These are phyloP conservation scores for Pezicula rhizophila DNA, from an alignment of 2,329 filamentous ascomycete genomes.

Conservation along the genomic window DNA sequence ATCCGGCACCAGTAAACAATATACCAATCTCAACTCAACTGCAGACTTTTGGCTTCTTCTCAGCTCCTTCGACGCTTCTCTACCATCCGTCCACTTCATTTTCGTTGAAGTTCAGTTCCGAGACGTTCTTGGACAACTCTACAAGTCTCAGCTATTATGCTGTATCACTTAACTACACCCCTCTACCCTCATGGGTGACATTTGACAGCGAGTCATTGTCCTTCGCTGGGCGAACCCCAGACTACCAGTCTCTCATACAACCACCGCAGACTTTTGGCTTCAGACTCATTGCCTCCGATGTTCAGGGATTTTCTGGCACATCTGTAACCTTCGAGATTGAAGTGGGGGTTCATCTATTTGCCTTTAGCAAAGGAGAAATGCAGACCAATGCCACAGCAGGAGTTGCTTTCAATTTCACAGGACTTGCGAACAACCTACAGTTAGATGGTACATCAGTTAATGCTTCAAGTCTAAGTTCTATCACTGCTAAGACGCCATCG, in stretches of 20 bases:
- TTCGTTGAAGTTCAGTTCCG: conserved; percentile 43
- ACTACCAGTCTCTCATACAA: conserved; percentile 54
- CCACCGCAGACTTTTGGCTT: conserved; percentile 69
- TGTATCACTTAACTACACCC: conserved; percentile 69
- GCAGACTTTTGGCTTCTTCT: conserved; percentile 49
- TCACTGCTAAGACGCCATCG: conserved; percentile 49
- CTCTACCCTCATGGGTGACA: conserved; percentile 77
- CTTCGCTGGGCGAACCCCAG: conserved; percentile 67
- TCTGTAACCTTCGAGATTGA: conserved; percentile 63
- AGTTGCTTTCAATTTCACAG: conserved; percentile 43
- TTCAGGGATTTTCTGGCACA: conserved; percentile 68
- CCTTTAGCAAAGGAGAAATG: conserved; percentile 52
- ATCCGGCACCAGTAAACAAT: conserved; percentile 45
- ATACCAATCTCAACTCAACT: conserved; percentile 55
- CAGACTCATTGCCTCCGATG: conserved; percentile 70
- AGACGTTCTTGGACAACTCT: conserved; percentile 55
- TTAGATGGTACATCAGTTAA: conserved; percentile 50
- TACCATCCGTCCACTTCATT: conserved; percentile 48
- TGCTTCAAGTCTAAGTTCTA: conserved; percentile 42
- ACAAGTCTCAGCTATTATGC: conserved; percentile 66
- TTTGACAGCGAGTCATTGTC: conserved; percentile 60
- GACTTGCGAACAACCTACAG: conserved; percentile 44
- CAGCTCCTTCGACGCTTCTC: conserved; percentile 53
- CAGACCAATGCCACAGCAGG: conserved; percentile 51
- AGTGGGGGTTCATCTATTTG: conserved; percentile 65